phyloP scores from a whole-genome alignment of 1,284 basidiomycete species.

The Rhizopogon hawkerae region DNA sequence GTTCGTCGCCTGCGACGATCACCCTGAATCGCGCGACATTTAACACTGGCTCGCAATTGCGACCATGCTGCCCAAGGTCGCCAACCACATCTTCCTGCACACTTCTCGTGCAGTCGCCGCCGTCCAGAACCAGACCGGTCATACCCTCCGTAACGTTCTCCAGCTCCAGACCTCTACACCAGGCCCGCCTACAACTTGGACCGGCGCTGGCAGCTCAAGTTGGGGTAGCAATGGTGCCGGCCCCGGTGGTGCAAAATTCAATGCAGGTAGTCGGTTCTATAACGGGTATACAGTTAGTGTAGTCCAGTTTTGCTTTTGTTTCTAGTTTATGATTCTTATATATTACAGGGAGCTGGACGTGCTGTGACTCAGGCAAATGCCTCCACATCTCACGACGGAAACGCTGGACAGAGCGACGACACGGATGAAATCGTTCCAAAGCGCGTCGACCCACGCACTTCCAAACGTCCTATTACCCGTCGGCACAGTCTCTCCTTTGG shows the following conservation, averaged over 20 bases:
- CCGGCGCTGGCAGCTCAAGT: conserved; percentile 43
- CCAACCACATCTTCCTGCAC: conserved; percentile 63
- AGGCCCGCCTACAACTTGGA: conserved; percentile 32
- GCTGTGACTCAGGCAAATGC: conserved; percentile 63
- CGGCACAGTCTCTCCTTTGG: conserved; percentile 51
- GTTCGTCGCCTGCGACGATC: background rate
- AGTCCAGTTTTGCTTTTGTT: background rate
- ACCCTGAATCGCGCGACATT: background rate
- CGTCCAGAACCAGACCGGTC: conserved; percentile 57
- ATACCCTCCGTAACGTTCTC: conserved; percentile 65
- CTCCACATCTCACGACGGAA: conserved; percentile 42
- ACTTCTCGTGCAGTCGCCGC: conserved; percentile 66
- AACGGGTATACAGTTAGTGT: conserved; percentile 44
- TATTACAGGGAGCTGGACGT: conserved; percentile 49
- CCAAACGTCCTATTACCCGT: conserved; percentile 37
- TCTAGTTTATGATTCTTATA: conserved; percentile 7
- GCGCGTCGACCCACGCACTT: conserved; percentile 25
- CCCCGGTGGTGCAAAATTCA: conserved; percentile 59
- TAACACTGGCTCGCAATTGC: conserved; percentile 3
- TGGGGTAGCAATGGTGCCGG: conserved; percentile 52
- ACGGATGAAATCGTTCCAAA: conserved; percentile 39
- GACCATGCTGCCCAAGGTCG: conserved; percentile 72
- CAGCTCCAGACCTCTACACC: conserved; percentile 46
- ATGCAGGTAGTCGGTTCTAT: conserved; percentile 61
- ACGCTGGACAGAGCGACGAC: conserved; percentile 45